Evolutionary conservation across 164 flowering plant species (phyloP).

Genomic region (Akebia trifoliata): DNA sequence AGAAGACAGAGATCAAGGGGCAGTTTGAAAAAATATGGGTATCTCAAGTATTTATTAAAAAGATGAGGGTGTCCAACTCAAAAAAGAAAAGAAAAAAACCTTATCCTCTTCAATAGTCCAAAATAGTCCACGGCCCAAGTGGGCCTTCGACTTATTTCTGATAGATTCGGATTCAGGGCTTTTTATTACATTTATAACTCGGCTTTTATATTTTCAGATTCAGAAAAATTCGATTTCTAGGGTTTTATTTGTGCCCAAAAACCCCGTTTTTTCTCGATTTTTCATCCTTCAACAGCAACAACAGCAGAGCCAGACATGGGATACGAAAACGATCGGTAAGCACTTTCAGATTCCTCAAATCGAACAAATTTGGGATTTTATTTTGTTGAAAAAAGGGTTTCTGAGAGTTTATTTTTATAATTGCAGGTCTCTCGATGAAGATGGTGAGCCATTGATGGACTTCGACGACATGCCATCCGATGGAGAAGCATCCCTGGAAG

Average conservation of each 20-base stretch:
- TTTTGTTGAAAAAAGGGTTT: slow-evolving; percentile 15
- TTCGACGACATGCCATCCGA: slow-evolving; percentile 57
- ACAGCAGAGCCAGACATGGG: slow-evolving; percentile 39
- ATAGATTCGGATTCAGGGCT: too few relatives aligned
- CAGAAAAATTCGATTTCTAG: too few relatives aligned
- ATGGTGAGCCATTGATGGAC: slow-evolving; percentile 89
- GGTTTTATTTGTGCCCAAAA: slow-evolving; percentile 1
- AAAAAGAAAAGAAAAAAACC: too few relatives aligned
- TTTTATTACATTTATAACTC: too few relatives aligned
- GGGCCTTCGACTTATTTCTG: too few relatives aligned
- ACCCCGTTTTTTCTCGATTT: neutral
- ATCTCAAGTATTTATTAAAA: too few relatives aligned
- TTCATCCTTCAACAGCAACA: neutral
- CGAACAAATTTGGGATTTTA: neutral
- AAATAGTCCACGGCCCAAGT: too few relatives aligned
- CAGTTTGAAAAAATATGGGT: too few relatives aligned
- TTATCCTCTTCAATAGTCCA: too few relatives aligned
- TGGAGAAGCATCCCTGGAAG: slow-evolving; percentile 36
- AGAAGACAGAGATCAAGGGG: too few relatives aligned
- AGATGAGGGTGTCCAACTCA: too few relatives aligned
- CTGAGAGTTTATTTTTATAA: slow-evolving; percentile 1
- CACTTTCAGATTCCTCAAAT: slow-evolving; percentile 2
- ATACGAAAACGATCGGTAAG: slow-evolving; percentile 69
- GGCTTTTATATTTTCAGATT: too few relatives aligned
- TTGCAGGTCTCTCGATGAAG: slow-evolving; percentile 74